Percentiles rank a stretch among this genome's conserved stretches.
These are phyloP conservation scores for Rhodotorula sp. DNA, from an alignment of 1,284 basidiomycete genomes.

Conservation along the genomic window DNA sequence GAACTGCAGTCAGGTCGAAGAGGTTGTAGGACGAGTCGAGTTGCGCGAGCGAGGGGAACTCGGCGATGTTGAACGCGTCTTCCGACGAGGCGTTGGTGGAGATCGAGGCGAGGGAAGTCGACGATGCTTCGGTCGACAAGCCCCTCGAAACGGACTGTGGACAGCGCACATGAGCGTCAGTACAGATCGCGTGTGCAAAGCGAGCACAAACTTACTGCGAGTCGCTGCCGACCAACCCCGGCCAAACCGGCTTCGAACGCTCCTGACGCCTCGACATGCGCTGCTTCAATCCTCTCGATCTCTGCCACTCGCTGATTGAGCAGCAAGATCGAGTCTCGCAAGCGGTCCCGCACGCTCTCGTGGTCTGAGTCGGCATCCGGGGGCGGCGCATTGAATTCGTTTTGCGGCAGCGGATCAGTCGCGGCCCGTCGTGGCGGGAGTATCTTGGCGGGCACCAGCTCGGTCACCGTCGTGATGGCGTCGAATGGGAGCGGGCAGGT, in stretches of 20 bases:
- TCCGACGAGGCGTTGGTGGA: slow-evolving; percentile 18
- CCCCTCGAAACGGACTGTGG: neutral
- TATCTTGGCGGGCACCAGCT: slow-evolving; percentile 2
- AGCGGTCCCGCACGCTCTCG: neutral
- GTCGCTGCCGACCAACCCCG: neutral
- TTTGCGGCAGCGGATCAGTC: neutral
- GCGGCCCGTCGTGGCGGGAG: neutral
- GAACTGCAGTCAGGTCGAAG: neutral
- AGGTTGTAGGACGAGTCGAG: slow-evolving; percentile 13
- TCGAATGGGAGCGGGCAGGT: slow-evolving; percentile 6
- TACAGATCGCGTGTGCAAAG: neutral
- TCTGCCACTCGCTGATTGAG: slow-evolving; percentile 28
- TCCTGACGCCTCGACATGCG: neutral
- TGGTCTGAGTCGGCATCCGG: neutral
- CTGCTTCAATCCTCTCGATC: slow-evolving; percentile 17
- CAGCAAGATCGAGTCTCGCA: slow-evolving; percentile 22
- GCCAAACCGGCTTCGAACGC: neutral
- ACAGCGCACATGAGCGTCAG: neutral
- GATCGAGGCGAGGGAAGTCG: slow-evolving; percentile 19
- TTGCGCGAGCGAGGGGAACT: slow-evolving; percentile 24
- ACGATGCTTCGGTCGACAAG: neutral
- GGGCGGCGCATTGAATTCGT: neutral
- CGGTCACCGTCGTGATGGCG: neutral
- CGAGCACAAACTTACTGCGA: neutral
- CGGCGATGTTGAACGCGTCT: slow-evolving; percentile 34